Base-by-base conservation (phyloP, 2,329 filamentous ascomycete genomes). In the Monascus ruber region DNA sequence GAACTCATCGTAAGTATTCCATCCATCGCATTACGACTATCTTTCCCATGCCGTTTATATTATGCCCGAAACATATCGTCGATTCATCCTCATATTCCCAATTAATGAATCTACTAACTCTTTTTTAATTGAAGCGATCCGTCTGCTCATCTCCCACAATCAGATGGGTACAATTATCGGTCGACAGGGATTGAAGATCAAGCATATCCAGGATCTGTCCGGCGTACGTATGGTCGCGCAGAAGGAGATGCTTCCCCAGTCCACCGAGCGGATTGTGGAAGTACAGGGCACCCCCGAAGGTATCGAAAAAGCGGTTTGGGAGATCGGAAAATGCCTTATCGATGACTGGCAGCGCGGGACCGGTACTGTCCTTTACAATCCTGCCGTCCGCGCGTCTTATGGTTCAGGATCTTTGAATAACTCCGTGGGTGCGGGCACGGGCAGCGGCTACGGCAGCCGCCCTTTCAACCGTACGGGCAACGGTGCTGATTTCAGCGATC, bases 151-250 rank as follows among this genome's bases (percentile, higher is more conserved):
- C 65, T 98, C 91, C 28, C 89, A 98, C 72, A 96, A 96, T 65
- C 91, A 98, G 69, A 98, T 98, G 91, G 91, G 91, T 46, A 98
- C 91, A 55, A 95, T 98, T 69, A 98, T 98, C 59, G 91, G 91
- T 55, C 81, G 87, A 49, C 85, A 93, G 63, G 91, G 91, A 43
- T 74, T 95, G 51, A 98, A 96, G 74, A 98, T 98, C 74, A 98
- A 98, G 76, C 85, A 95, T 63, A 98, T 98, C 52, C 91, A 98
- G 64, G 91, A 98, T 63, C 81, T 80, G 26, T 96, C 91, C 4
- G 88, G 88, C 48, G 91, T 96, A 42, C 88, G 91, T 59, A 98
- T 98, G 91, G 88, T 98, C 36, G 91, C 91, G 32, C 91, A 98
- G 66, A 98, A 98, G 70, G 91, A 98, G 58, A 98, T 98, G 91